Percentiles rank a stretch among this genome's conserved stretches.
Conservation (phyloP, 2,329 filamentous ascomycete species). For the Phyllosticta ampelicida region DNA sequence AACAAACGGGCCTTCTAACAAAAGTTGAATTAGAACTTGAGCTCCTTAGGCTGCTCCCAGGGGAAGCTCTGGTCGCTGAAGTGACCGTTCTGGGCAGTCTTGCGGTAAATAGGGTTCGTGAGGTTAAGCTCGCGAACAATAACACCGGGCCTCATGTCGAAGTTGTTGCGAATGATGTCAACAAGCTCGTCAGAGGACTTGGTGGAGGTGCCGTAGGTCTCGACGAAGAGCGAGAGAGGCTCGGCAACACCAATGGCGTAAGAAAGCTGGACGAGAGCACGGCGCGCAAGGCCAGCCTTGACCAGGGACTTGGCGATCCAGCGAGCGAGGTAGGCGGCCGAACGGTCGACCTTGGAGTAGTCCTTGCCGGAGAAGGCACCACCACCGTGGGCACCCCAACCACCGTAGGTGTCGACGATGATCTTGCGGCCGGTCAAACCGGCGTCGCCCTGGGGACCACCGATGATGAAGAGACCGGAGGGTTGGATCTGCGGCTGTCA, state of each 20-base stretch:
- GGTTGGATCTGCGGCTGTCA: conserved; percentile 62
- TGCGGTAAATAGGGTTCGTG: conserved; percentile 91
- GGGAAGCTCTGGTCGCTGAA: conserved; percentile 97
- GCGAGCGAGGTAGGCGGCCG: conserved; percentile 90
- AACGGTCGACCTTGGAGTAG: conserved; percentile 99
- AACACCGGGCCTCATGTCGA: conserved; percentile 94
- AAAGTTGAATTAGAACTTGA: conserved; percentile 59
- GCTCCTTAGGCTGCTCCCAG: conserved; percentile 96
- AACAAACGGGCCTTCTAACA: not conserved
- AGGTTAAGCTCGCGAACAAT: conserved; percentile 97
- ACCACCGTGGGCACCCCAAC: conserved; percentile 98
- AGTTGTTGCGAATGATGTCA: conserved; percentile 89
- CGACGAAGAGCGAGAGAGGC: conserved; percentile 95
- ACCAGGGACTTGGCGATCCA: conserved; percentile 99
- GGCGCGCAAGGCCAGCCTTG: conserved; percentile 75
- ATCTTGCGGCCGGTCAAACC: conserved; percentile 99
- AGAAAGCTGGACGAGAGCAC: conserved; percentile 91
- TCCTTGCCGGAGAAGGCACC: conserved; percentile 99
- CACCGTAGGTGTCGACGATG: conserved; percentile 98
- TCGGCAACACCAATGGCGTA: conserved; percentile 99
- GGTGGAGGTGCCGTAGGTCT: conserved; percentile 89
- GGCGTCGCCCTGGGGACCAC: conserved; percentile 96
- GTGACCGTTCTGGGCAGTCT: conserved; percentile 99
- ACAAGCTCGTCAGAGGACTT: conserved; percentile 90
- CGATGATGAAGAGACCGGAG: conserved; percentile 97